Evolutionary conservation across 192 early-diverging fungal genomes (phyloP), one percentile per base, ranked within the genome.

Genomic region (Coemansia sp.): DNA sequence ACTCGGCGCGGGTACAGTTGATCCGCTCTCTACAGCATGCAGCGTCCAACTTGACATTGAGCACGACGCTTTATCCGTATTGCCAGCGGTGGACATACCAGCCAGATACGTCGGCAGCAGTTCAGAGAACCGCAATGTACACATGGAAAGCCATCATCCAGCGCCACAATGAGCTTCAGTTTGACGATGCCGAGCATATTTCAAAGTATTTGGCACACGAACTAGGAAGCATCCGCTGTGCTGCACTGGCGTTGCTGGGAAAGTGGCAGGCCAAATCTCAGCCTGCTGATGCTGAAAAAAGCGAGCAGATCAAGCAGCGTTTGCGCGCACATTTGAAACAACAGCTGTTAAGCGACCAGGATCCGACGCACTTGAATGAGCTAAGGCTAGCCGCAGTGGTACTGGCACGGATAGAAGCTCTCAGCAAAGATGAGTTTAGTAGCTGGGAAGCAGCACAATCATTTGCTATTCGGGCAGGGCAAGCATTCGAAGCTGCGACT

Each of bases 11-110:
- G 1, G 62, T 63, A 23, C 77, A 70, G 21, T 52, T 79, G 11
- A 74, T 79, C 23, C 60, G 50, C 37, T 79, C 77, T n/a, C 62
- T 79, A 10, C 51, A 53, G 15, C 71, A 79, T 28, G 77, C 77
- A 3, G 69, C 69, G 18, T 46, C 61, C 2, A 68, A 58, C 43
- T 61, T 78, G n/a, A 65, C 68, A 42, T 65, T 78, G 6, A 68
- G 75, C 55, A 50, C 42, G 7, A 31, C 57, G n/a, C 75, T 78
- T 11, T 72, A 72, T 14, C 35, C 45, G 13, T 50, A 62, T 36
- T 71, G 75, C 51, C 57, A 65, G 35, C 26, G 47, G 15, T 78
- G 75, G 75, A 41, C 57, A 8, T 40, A 46, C 14, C 59, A 57
- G 2, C 30, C 64, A 3, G 58, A 61, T 5, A 68, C 37, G 45